These are phyloP conservation scores for Aspergillus clavatus DNA, from an alignment of 2,329 filamentous ascomycete species.

Conservation along the genomic window DNA sequence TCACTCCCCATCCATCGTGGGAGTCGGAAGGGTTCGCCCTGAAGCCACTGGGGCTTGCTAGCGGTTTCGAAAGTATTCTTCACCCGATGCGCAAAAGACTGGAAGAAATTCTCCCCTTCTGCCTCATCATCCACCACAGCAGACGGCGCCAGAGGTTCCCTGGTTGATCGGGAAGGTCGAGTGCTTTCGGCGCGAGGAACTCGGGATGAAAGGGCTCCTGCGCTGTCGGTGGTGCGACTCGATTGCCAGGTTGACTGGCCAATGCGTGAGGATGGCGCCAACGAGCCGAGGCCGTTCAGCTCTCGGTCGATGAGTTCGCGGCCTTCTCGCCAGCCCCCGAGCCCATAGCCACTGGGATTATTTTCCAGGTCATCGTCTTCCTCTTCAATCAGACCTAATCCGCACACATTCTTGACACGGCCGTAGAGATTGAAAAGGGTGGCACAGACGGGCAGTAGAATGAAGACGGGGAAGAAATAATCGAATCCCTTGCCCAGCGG, in stretches of 20 bases:
- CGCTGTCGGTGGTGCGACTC: conserved; percentile 22
- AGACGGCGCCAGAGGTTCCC: conserved; percentile 31
- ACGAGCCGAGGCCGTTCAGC: conserved; percentile 56
- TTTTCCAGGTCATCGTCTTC: conserved; percentile 63
- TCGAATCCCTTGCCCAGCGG: conserved; percentile 79
- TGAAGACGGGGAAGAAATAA: conserved; percentile 79
- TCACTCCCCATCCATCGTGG: conserved; percentile 75
- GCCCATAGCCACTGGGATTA: conserved; percentile 62
- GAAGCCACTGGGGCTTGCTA: conserved; percentile 76
- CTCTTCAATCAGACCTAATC: conserved; percentile 73
- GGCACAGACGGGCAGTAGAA: conserved; percentile 78
- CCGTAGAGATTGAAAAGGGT: conserved; percentile 88
- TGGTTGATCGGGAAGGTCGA: conserved; percentile 24
- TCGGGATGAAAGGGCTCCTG: conserved; percentile 30
- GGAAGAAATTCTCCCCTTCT: conserved; percentile 77
- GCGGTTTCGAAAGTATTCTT: conserved; percentile 87
- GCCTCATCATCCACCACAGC: conserved; percentile 52
- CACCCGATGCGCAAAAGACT: conserved; percentile 75
- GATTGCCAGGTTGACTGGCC: conserved; percentile 26
- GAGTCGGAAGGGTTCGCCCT: conserved; percentile 67
- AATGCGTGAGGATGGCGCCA: conserved; percentile 37
- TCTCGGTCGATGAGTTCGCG: conserved; percentile 86
- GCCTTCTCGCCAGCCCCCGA: conserved; percentile 86
- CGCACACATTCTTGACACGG: conserved; percentile 68
- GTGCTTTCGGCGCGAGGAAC: conserved; percentile 28